Evolutionary conservation across 2,329 filamentous ascomycete species (phyloP).

Genomic region (Tolypocladium endophyticum): DNA sequence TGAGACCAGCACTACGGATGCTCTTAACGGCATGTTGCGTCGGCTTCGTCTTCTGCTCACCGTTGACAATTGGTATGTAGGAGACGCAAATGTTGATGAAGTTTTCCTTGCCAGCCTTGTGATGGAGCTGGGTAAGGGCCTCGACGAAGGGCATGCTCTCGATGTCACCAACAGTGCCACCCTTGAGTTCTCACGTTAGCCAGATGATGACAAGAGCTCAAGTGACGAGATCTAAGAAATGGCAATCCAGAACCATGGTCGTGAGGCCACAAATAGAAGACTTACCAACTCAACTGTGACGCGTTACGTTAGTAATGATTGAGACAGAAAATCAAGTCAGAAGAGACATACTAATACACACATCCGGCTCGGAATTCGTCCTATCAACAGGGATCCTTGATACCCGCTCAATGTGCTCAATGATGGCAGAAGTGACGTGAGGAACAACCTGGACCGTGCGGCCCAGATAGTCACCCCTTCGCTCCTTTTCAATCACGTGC

Average conservation of each 20-base stretch:
- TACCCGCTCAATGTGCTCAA: constrained; percentile 85
- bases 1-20: constrained; percentile 69
- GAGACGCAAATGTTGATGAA: constrained; percentile 86
- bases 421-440: constrained; percentile 83
- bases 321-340: neutral
- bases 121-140: constrained; percentile 68
- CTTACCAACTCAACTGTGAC: constrained; percentile 24
- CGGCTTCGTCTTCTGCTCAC: constrained; percentile 91
- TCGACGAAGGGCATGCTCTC: constrained; percentile 84
- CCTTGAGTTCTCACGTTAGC: constrained; percentile 18
- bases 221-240: neutral
- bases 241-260: neutral
- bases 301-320: constrained; percentile 8
- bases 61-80: constrained; percentile 56
- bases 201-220: neutral
- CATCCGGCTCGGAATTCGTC: constrained; percentile 71
- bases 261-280: neutral
- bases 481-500: constrained; percentile 67
- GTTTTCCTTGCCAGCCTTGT: constrained; percentile 63
- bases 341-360: constrained; percentile 66
- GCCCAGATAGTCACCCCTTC: constrained; percentile 68
- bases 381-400: constrained; percentile 80
- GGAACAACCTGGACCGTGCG: constrained; percentile 86
- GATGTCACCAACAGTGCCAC: constrained; percentile 63
- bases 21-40: constrained; percentile 85